Evolutionary conservation across 768 basidiomycete species (phyloP), one percentile per base, ranked within the genome.

Genomic region (Auriscalpium vulgare): DNA sequence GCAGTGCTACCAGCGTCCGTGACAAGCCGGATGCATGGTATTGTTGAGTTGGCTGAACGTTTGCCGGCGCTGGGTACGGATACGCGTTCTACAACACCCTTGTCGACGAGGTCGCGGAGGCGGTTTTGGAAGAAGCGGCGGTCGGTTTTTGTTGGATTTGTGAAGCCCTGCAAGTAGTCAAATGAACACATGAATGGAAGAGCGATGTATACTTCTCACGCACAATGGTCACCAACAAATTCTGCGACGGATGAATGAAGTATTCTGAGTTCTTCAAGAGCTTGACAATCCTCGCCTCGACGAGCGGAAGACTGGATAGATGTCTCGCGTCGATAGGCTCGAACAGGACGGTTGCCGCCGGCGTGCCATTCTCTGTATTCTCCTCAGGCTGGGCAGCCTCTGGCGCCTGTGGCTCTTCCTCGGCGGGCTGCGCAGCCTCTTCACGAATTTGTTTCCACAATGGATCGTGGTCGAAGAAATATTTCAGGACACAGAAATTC

Each of bases 81-180:
- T 34, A 93, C 80, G 57, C 82, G 84, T 66, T 93, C 91, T 37
- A 94, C 78, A 40, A 88, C 64, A 8, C 88, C 83, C 64, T 86
- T 80, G 52, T 82, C 79, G 17, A 88, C 78, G 63, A 94, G 74
- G 61, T 87, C 88, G 2, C 83, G 80, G 43, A 93, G 72, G 46
- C 90, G 78, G 37, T 78, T 81, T 64, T 84, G 82, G 67, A 94
- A 91, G 64, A 91, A 90, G 13, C 91, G 81, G n/a, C 91, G 80
- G 61, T 91, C 85, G 4, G 81, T 81, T 68, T 84, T 88, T 5
- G 79, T 83, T 36, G 88, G 88, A 66, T 84, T 83, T 19, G 74
- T 62, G 66, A 90, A 90, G 2, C 91, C 91, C 90, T 93, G 56
- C 4, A 52, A 44, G 52, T 16, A 11, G 14, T 65, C 9, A 62